phyloP scores from a whole-genome alignment of 768 basidiomycete genomes.

The Kwoniella sp. region DNA sequence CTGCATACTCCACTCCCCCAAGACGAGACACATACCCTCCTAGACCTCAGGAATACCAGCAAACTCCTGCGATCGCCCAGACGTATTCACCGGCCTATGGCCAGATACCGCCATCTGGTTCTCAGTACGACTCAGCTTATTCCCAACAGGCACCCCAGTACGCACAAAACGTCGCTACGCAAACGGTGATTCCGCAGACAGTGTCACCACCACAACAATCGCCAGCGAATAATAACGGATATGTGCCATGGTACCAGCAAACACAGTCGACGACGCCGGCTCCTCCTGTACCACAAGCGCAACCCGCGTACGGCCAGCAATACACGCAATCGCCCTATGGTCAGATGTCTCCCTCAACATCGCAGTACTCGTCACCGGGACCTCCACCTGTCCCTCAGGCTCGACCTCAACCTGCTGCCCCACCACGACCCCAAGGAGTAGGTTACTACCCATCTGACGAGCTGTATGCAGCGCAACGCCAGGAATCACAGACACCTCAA shows the following conservation, averaged over 20 bases:
- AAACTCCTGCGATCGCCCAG: constrained; percentile 15
- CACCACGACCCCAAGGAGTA: constrained; percentile 29
- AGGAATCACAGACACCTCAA: constrained; percentile 3
- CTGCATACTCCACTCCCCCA: constrained; percentile 4
- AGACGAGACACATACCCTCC: constrained; percentile 19
- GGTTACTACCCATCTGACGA: constrained; percentile 52
- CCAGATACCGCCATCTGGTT: constrained; percentile 8
- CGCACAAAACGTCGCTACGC: not conserved
- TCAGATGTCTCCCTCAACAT: constrained; percentile 5
- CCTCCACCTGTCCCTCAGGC: constrained; percentile 24
- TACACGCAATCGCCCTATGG: not conserved
- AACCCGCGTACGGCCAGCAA: constrained; percentile 13
- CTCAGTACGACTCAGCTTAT: constrained; percentile 10
- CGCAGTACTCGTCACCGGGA: not conserved
- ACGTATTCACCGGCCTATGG: constrained; percentile 14
- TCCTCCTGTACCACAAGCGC: constrained; percentile 15
- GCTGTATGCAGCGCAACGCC: constrained; percentile 36
- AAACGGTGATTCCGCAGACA: not conserved
- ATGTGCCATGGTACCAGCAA: constrained; percentile 52
- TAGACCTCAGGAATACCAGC: constrained; percentile 3
- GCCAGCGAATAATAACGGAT: constrained; percentile 17
- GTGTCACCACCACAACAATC: not conserved
- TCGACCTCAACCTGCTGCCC: constrained; percentile 33
- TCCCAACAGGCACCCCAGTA: not conserved
- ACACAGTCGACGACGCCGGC: constrained; percentile 28